Conservation (phyloP, 1,139 yeast species). For the Candida sanyaensis region DNA sequence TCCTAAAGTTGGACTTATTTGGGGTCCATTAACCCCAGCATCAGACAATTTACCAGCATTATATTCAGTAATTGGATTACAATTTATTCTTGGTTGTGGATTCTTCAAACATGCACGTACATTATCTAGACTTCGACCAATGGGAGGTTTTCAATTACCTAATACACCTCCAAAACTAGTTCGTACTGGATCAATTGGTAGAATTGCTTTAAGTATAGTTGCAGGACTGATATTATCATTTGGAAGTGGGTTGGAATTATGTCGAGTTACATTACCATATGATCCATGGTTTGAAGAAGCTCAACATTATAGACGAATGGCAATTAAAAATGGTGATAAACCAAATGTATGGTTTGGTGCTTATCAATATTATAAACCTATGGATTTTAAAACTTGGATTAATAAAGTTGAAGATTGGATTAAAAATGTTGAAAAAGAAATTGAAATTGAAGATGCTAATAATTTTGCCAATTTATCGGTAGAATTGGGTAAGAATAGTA, state of each 20-base stretch:
- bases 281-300: slow-evolving; percentile 73
- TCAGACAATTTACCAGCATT: slow-evolving; percentile 56
- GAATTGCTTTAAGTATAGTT: slow-evolving; percentile 18
- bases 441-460: slow-evolving; percentile 10
- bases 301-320: slow-evolving; percentile 44
- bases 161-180: slow-evolving; percentile 3
- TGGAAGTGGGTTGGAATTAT: slow-evolving; percentile 49
- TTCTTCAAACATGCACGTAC: slow-evolving; percentile 25
- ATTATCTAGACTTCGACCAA: slow-evolving; percentile 9
- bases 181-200: slow-evolving; percentile 12
- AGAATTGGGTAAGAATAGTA: slow-evolving; percentile 11
- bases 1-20: slow-evolving; percentile 60
- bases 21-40: slow-evolving; percentile 68
- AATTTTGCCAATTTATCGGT: slow-evolving; percentile 12
- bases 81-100: slow-evolving; percentile 44
- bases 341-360: slow-evolving; percentile 66
- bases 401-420: slow-evolving; percentile 35
- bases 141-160: slow-evolving; percentile 5
- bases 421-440: slow-evolving; percentile 18
- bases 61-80: slow-evolving; percentile 48
- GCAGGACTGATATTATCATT: slow-evolving; percentile 29
- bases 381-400: slow-evolving; percentile 50
- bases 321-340: slow-evolving; percentile 40
- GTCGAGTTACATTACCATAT: slow-evolving; percentile 50
- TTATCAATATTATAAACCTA: slow-evolving; percentile 50